Percentiles rank a stretch among this genome's conserved stretches.
Evolutionary conservation across 2,329 filamentous ascomycete species (phyloP).

Genomic region (Exophiala sp.): DNA sequence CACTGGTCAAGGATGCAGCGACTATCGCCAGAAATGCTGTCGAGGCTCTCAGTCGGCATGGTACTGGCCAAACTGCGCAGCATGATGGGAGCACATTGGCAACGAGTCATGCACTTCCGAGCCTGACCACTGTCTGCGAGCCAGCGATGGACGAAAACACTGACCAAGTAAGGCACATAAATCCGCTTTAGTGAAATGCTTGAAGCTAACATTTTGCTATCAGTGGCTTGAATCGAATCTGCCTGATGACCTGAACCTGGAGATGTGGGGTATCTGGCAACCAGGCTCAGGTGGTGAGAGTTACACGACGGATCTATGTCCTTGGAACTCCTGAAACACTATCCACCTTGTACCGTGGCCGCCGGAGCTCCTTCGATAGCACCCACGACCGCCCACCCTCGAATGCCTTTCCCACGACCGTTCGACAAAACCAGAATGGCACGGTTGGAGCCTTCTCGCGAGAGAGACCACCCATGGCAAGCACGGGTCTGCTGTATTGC

Average conservation of each 20-base stretch:
- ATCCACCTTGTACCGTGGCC: too few relatives aligned
- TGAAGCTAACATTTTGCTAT: not conserved
- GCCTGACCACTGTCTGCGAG: not conserved
- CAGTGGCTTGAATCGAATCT: not conserved
- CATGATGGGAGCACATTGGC: not conserved
- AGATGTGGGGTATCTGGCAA: not conserved
- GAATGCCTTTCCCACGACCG: too few relatives aligned
- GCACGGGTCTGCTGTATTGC: too few relatives aligned
- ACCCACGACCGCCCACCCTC: too few relatives aligned
- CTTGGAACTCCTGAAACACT: not conserved
- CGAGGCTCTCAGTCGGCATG: not conserved
- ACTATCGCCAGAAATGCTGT: not conserved
- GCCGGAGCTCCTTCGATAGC: too few relatives aligned
- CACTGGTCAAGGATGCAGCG: constrained; percentile 2
- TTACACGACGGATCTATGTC: not conserved
- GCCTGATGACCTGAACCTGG: not conserved
- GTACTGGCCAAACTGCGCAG: not conserved
- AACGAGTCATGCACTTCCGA: not conserved
- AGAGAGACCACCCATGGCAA: too few relatives aligned
- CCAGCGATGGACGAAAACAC: not conserved
- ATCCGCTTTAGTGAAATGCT: not conserved
- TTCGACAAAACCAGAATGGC: too few relatives aligned
- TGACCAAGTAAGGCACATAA: not conserved
- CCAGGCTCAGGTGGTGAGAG: not conserved
- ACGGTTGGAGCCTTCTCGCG: too few relatives aligned